Evolutionary conservation across 257 asterid species (phyloP).

Genomic region (Solanum paucissectum): DNA sequence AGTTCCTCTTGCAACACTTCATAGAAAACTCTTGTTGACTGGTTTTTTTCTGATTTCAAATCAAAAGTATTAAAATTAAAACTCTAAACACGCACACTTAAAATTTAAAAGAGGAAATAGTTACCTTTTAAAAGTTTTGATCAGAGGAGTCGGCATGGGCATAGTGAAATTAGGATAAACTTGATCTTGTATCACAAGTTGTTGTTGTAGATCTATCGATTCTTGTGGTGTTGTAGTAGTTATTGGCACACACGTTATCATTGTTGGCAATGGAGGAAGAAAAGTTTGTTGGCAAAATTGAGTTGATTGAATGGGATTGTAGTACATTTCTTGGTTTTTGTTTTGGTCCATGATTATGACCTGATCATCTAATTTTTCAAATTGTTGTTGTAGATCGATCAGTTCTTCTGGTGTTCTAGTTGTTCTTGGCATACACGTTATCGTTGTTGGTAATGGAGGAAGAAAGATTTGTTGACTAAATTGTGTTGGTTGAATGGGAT

Average conservation of each 20-base stretch:
- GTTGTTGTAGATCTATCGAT: slow-evolving; percentile 1
- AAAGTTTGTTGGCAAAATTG: too few species aligned
- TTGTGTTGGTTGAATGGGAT: background rate
- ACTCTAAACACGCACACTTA: background rate
- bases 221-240: slow-evolving; percentile 1
- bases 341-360: too few species aligned
- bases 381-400: too few species aligned
- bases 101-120: too few species aligned
- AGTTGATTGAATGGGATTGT: too few species aligned
- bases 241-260: background rate
- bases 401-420: background rate
- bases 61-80: background rate
- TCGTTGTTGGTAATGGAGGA: background rate
- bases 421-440: background rate
- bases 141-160: slow-evolving; percentile 18
- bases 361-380: too few species aligned
- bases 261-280: too few species aligned
- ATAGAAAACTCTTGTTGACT: slow-evolving; percentile 26
- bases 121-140: slow-evolving; percentile 40
- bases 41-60: slow-evolving; percentile 36
- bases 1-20: slow-evolving; percentile 61
- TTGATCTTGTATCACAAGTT: background rate
- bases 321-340: too few species aligned
- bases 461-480: background rate
- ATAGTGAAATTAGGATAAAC: slow-evolving; percentile 12